Evolutionary conservation across 2,329 filamentous ascomycete genomes (phyloP), one percentile per base, ranked within the genome.

Genomic region (Dactylonectria macrodidyma): DNA sequence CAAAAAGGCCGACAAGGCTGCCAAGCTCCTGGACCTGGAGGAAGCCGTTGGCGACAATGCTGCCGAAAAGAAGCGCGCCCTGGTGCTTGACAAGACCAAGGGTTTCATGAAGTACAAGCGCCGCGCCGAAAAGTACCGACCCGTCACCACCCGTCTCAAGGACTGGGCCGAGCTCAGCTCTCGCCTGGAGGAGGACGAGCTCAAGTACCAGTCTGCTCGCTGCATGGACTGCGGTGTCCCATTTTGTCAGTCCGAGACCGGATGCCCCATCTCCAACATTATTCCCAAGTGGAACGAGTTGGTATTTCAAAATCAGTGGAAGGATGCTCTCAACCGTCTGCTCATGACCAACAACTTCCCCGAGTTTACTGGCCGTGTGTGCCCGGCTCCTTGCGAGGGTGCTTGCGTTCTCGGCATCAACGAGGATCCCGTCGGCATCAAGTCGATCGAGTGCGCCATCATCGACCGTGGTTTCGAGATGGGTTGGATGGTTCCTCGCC

Each of bases 191-290:
- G 95, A 97, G 82, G 95, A 98, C 75, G 95, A 97, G 84, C 90
- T 98, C 72, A 98, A 98, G 85, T 98, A 97, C 79, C 95, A 98
- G 83, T 92, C 95, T 54, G 95, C 95, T 68, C 93, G 95, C 72
- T 98, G 95, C 86, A 98, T 98, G 95, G 95, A 98, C 84, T 98
- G 95, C 69, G 95, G 95, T 89, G 95, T 98, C 68, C 95, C 95
- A 1, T 98, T 98, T 88, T 98, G 95, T 77, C 95, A 98, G 82
- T 97, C 95, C 22, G 95, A 98, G 75, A 95, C 93, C 71, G 95
- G 95, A 56, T 98, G 95, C 80, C 95, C 95, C 1, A 98, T 98
- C 81, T 95, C 92, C 74, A 98, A 98, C 84, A 97, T 98, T 78
- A 98, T 98, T 76, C 95, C 95, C 65, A 98, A 98, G 76, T 97